Evolutionary conservation across 2,329 filamentous ascomycete genomes (phyloP).

Genomic region (Penicillium sp.): DNA sequence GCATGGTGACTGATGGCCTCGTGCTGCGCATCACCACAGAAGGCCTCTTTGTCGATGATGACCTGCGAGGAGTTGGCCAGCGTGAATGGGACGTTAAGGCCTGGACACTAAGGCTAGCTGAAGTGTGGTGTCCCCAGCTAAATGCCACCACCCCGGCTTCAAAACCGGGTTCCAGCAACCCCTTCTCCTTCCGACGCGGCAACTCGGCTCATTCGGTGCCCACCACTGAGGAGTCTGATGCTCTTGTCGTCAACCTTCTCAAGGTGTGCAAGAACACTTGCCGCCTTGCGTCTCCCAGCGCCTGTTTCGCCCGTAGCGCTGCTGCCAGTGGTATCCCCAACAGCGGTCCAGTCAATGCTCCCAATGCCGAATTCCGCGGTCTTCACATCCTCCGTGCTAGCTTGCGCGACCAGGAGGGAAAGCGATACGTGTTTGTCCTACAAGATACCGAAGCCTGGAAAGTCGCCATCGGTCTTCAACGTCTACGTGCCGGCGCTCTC

Average conservation of each 20-base stretch:
- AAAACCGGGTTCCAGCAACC: conserved; percentile 26
- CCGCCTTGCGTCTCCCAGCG: conserved; percentile 42
- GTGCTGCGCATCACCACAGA: conserved; percentile 89
- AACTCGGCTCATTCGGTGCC: conserved; percentile 48
- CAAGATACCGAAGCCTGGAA: conserved; percentile 58
- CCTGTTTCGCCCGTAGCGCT: conserved; percentile 35
- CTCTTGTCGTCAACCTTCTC: conserved; percentile 58
- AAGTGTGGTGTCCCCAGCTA: conserved; percentile 72
- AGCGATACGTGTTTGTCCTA: conserved; percentile 57
- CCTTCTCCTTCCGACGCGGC: conserved; percentile 37
- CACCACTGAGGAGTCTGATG: conserved; percentile 60
- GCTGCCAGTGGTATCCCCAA: conserved; percentile 19
- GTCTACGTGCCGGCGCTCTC: conserved; percentile 51
- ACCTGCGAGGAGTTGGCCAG: conserved; percentile 83
- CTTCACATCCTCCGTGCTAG: conserved; percentile 54
- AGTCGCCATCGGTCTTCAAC: conserved; percentile 53
- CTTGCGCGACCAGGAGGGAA: conserved; percentile 55
- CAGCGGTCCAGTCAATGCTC: conserved; percentile 24
- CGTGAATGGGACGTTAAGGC: conserved; percentile 98
- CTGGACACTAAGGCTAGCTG: conserved; percentile 89
- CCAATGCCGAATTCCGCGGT: conserved; percentile 40
- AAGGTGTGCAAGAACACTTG: conserved; percentile 61
- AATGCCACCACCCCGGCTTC: conserved; percentile 38
- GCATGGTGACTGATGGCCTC: conserved; percentile 82
- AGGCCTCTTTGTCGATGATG: conserved; percentile 94